Evolutionary conservation across 1,284 basidiomycete species (phyloP).

Genomic region (Marasmius oreades): DNA sequence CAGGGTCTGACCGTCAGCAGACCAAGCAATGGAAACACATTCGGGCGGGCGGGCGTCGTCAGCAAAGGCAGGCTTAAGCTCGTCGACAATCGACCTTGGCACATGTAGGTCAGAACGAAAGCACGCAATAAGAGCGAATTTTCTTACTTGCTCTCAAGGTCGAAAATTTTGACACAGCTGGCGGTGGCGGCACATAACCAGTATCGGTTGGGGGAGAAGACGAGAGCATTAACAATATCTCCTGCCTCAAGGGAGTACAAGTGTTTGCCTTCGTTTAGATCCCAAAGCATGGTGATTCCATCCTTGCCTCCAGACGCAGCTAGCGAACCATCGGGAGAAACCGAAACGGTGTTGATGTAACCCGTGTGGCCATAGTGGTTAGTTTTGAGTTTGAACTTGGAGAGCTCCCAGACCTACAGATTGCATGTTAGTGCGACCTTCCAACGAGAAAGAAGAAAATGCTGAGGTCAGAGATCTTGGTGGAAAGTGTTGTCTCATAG

Average conservation of each 20-base stretch:
- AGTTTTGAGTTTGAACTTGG: conserved; percentile 99
- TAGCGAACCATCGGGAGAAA: conserved; percentile 98
- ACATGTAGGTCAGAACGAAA: conserved; percentile 9
- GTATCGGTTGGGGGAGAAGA: conserved; percentile 99
- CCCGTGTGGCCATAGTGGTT: conserved; percentile 99
- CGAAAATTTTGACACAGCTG: conserved; percentile 98
- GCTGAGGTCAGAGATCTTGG: conserved; percentile 46
- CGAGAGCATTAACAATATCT: conserved; percentile 98
- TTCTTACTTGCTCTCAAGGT: conserved; percentile 94
- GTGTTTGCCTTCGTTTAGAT: conserved; percentile 99
- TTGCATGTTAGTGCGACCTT: conserved; percentile 38
- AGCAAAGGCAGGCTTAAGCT: conserved; percentile 92
- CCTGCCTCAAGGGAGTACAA: conserved; percentile 99
- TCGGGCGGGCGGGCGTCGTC: conserved; percentile 88
- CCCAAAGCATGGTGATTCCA: conserved; percentile 99
- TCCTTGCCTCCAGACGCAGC: conserved; percentile 99
- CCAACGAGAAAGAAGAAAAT: conserved; percentile 33
- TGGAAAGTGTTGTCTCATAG: conserved; percentile 53
- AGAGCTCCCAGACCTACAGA: conserved; percentile 96
- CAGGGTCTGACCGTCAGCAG: conserved; percentile 94
- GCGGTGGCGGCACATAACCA: conserved; percentile 99
- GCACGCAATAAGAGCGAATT: background rate
- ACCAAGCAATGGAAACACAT: conserved; percentile 98
- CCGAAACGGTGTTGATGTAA: conserved; percentile 98
- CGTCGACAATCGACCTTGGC: conserved; percentile 92